Evolutionary conservation across 352 stramenopile genomes (phyloP).

Genomic region (Pythium plurisporium): DNA sequence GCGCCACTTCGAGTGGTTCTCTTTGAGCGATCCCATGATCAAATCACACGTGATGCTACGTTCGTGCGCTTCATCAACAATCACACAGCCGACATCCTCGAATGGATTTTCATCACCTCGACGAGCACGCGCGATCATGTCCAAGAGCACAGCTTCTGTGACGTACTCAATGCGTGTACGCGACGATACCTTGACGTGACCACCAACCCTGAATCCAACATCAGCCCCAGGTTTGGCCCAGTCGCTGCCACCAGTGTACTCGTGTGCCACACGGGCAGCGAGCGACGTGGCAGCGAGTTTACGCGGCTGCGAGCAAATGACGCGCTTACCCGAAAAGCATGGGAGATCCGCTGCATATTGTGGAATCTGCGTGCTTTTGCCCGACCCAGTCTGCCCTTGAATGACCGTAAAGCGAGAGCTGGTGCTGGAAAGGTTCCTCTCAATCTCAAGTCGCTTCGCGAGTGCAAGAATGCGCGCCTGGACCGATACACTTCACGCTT

Average conservation of each 20-base stretch:
- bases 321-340: conserved; percentile 21
- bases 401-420: conserved; percentile 19
- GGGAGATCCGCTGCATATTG: conserved; percentile 19
- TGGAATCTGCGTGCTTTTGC: conserved; percentile 27
- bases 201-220: conserved; percentile 22
- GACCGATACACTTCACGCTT: conserved; percentile 23
- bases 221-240: conserved; percentile 9
- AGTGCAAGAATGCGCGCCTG: conserved; percentile 12
- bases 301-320: conserved; percentile 26
- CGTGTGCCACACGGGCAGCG: conserved; percentile 19
- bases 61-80: conserved; percentile 30
- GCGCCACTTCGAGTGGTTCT: conserved; percentile 23
- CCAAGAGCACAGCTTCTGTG: conserved; percentile 22
- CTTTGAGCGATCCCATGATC: conserved; percentile 26
- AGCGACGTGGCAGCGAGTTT: conserved; percentile 24
- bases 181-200: conserved; percentile 5
- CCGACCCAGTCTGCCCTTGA: conserved; percentile 23
- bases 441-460: conserved; percentile 25
- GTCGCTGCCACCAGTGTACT: conserved; percentile 21
- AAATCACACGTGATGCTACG: conserved; percentile 22
- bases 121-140: conserved; percentile 20
- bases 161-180: conserved; percentile 22
- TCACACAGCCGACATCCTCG: conserved; percentile 18
- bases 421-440: not conserved
- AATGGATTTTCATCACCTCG: conserved; percentile 17